Base-by-base conservation (phyloP, 2,329 filamentous ascomycete genomes). In the Ilyonectria destructans region DNA sequence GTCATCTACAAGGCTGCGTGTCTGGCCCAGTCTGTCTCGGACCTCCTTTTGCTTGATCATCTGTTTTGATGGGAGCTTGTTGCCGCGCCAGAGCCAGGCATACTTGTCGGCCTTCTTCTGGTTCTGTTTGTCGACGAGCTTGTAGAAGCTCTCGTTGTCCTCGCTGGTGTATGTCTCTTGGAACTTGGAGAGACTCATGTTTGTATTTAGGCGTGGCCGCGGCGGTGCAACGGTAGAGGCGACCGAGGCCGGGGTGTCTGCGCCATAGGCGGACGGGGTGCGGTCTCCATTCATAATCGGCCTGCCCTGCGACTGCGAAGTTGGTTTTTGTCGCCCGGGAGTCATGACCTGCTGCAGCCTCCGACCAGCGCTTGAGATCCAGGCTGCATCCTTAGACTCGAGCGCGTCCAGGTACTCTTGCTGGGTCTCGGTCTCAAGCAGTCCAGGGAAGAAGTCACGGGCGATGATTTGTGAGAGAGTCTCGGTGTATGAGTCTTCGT, bases 91-190 rank as follows among this genome's bases (percentile, higher is more conserved):
- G 52, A 98, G 85, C 93, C 96, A 98, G 1, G 91, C 90, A 77
- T 97, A 93, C 75, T 96, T 97, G 76, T 95, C 92, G 0, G 93
- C 91, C 58, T 88, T 89, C 79, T 95, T 96, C 69, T 91, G 87
- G 77, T 98, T 99, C 77, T 98, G 94, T 76, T 91, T 93, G 82
- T 99, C 96, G 31, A 98, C 85, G 1, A 99, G 86, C 74, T 92
- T 92, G 81, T 97, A 97, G 84, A 99, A 98, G 74, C 93, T 97
- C 79, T 98, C 96, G 78, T 98, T 98, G 80, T 99, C 96, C 81
- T 99, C 96, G 77, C 94, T 97, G 1, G 96, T 99, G 82, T 98
- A 98, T 73, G 93, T 96, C 3, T 93, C 88, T 78, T 99, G 96
- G 76, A 98, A 99, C 1, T 91, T 89, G 60, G 91, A 90, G 1